phyloP scores from a whole-genome alignment of 345 rosid species.

The Clarkia xantiana region DNA sequence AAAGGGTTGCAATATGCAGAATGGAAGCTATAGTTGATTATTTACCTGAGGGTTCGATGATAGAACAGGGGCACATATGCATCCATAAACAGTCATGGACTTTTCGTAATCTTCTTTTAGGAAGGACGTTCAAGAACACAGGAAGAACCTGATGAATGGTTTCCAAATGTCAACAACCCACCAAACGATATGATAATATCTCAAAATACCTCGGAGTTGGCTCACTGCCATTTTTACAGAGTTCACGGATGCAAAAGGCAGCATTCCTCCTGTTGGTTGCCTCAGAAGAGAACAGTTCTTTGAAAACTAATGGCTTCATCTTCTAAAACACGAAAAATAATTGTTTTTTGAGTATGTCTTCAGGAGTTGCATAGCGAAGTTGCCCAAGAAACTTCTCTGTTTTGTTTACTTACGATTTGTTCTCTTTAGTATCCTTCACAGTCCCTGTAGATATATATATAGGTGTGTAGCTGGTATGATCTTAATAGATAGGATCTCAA shows the following conservation, averaged over 20 bases:
- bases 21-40: no score
- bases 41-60: constrained; percentile 76
- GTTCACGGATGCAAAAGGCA: constrained; percentile 92
- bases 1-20: no score
- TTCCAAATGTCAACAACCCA: constrained; percentile 1
- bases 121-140: constrained; percentile 73
- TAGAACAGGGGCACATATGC: constrained; percentile 64
- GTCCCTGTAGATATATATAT: no score
- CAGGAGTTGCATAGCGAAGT: no score
- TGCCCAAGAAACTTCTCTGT: no score
- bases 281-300: constrained; percentile 67
- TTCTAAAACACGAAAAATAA: constrained; percentile 54
- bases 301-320: constrained; percentile 78
- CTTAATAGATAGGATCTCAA: no score
- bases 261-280: constrained; percentile 97
- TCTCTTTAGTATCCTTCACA: no score
- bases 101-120: constrained; percentile 94
- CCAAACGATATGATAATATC: not conserved
- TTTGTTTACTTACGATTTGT: no score
- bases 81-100: constrained; percentile 74
- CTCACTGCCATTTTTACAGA: constrained; percentile 90
- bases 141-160: constrained; percentile 63
- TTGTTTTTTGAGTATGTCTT: no score
- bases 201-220: constrained; percentile 41
- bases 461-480: no score